Conservation (phyloP, 371 early-diverging fungal genomes). For the Rhizopus sp. region DNA sequence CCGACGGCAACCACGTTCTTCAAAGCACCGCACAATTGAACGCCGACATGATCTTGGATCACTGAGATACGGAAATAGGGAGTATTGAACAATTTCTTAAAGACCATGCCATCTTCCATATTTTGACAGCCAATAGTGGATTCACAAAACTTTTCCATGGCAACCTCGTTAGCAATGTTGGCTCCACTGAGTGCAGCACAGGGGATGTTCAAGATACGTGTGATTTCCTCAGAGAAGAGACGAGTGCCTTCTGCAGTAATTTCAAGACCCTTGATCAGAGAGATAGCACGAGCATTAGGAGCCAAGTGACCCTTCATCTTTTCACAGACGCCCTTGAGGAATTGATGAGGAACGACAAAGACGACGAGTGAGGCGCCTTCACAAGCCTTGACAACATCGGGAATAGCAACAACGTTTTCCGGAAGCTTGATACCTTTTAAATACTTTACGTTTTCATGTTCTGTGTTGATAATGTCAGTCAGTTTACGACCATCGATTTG, state of each 20-base stretch:
- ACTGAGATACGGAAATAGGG: slow-evolving; percentile 85
- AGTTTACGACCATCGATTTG: slow-evolving; percentile 80
- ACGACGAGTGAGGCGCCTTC: slow-evolving; percentile 83
- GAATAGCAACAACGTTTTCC: slow-evolving; percentile 82
- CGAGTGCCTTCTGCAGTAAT: slow-evolving; percentile 67
- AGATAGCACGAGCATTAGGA: slow-evolving; percentile 73
- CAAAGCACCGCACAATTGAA: slow-evolving; percentile 97
- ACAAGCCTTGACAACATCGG: slow-evolving; percentile 75
- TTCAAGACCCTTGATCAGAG: slow-evolving; percentile 92
- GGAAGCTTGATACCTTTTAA: slow-evolving; percentile 91
- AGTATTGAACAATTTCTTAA: slow-evolving; percentile 84
- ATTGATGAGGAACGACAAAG: slow-evolving; percentile 97
- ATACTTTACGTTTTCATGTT: slow-evolving; percentile 95
- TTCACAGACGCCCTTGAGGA: slow-evolving; percentile 77
- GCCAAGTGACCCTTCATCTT: slow-evolving; percentile 73
- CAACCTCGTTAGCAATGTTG: slow-evolving; percentile 98
- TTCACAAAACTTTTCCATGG: slow-evolving; percentile 93
- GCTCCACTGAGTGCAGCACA: slow-evolving; percentile 93
- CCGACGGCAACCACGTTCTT: slow-evolving; percentile 99
- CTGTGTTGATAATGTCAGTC: slow-evolving; percentile 94
- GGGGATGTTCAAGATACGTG: slow-evolving; percentile 71
- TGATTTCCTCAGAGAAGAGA: slow-evolving; percentile 85
- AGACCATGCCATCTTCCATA: slow-evolving; percentile 71
- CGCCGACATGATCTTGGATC: slow-evolving; percentile 86
- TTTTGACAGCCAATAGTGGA: slow-evolving; percentile 88